Evolutionary conservation across 352 stramenopile genomes (phyloP), one percentile per base, ranked within the genome.

Genomic region (Pythium coloratum): DNA sequence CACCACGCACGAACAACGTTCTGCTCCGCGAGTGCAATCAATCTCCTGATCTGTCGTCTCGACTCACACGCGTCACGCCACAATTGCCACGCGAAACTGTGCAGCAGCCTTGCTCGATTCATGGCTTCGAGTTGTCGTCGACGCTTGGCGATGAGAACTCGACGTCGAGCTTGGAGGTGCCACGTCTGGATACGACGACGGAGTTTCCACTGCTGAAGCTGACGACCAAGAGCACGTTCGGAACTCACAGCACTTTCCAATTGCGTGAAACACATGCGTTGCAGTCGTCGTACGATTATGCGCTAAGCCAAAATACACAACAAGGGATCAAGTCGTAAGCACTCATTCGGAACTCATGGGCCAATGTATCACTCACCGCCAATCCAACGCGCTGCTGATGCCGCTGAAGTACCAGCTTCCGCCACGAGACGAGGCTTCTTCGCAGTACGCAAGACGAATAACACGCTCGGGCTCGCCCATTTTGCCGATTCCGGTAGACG

Each of bases 1-100:
- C 64, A 71, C 64, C 64, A 71, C 38, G 57, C 56, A 14, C 51
- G 49, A 36, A 62, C 12, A 16, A 54, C 50, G 24, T 62, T 28
- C 18, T 20, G 49, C 5, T 44, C 9, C 1, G 50, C 64, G 1
- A 66, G 12, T 10, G 10, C n/a, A 20, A 30, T n/a, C 8, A 50
- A 32, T 5, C 40, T 49, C 18, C 62, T 66, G 1, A 14, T 3
- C 9, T 57, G 50, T 7, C 40, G 57, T 18, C 24, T 66, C 9
- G 24, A 58, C 8, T 46, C n/a, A 42, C 24, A 71, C 40, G 64
- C 50, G 1, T 44, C 40, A n/a, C 58, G 51, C 64, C 64, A 71
- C 13, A 26, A 4, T 32, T 28, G 6, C 64, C 56, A 71, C 58
- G 42, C 56, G 26, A 66, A 36, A 14, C 20, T 16, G 16, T 12